Percentiles rank a stretch among this genome's conserved stretches.
phyloP scores from a whole-genome alignment of 1,284 basidiomycete genomes.

The Trametes pubescens region DNA sequence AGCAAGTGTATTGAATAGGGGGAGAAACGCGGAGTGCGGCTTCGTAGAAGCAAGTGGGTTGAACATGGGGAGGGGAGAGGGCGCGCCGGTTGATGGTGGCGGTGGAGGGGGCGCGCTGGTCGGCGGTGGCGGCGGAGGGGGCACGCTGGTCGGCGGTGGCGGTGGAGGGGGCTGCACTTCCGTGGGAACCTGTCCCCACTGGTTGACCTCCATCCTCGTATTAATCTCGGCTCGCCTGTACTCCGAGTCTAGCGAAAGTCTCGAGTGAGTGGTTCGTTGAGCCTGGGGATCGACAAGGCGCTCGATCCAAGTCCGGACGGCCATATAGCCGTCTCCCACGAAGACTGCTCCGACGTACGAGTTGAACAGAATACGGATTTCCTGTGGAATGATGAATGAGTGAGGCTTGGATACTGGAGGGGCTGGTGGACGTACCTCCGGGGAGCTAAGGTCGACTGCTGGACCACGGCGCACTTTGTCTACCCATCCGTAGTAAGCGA shows the following conservation, averaged over 20 bases:
- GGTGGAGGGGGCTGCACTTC: too few species aligned
- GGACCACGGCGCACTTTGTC: constrained; percentile 65
- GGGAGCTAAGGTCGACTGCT: constrained; percentile 48
- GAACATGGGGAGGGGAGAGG: constrained; percentile 42
- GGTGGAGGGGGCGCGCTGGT: constrained; percentile 19
- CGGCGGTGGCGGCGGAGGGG: background rate
- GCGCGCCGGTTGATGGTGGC: constrained; percentile 43
- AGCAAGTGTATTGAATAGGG: too few species aligned
- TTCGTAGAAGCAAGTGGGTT: too few species aligned
- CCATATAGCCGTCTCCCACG: constrained; percentile 58
- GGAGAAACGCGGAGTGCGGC: constrained; percentile 66
- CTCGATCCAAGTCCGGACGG: constrained; percentile 62
- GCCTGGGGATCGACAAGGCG: constrained; percentile 50
- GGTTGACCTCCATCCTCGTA: too few species aligned
- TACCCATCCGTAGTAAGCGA: constrained; percentile 60
- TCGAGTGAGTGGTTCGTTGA: constrained; percentile 32
- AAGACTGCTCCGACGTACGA: constrained; percentile 75
- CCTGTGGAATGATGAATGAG: constrained; percentile 49
- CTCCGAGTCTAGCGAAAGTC: constrained; percentile 25
- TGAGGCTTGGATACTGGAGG: constrained; percentile 17
- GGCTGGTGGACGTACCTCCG: constrained; percentile 59
- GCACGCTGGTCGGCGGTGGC: too few species aligned
- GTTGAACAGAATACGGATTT: constrained; percentile 63
- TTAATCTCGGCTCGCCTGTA: too few species aligned
- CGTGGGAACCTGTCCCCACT: too few species aligned